Evolutionary conservation across 2,329 filamentous ascomycete species (phyloP).

Genomic region (Mycocentrospora acerina): DNA sequence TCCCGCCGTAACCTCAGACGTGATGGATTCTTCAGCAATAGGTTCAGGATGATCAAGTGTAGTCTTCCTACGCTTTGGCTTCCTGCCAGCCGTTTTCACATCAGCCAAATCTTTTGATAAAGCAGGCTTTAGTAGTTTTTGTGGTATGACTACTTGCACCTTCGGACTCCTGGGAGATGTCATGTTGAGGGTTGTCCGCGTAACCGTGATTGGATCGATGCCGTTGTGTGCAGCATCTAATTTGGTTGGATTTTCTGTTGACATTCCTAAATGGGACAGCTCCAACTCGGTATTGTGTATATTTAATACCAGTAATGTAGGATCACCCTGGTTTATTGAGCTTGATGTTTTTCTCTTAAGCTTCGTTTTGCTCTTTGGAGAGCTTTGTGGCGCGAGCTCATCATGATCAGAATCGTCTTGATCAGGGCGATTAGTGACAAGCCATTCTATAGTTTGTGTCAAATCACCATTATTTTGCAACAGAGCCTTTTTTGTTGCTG

Average conservation of each 20-base stretch:
- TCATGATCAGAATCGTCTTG: constrained; percentile 38
- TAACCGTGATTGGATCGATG: background rate
- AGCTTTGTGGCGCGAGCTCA: constrained; percentile 28
- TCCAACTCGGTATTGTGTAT: background rate
- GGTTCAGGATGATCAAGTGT: constrained; percentile 15
- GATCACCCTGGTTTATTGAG: constrained; percentile 2
- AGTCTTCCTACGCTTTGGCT: constrained; percentile 26
- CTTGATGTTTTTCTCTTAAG: background rate
- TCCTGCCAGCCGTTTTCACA: constrained; percentile 7
- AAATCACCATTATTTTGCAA: constrained; percentile 32
- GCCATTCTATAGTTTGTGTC: constrained; percentile 33
- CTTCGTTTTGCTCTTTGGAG: constrained; percentile 8
- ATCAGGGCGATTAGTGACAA: constrained; percentile 25
- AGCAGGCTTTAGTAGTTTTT: constrained; percentile 8
- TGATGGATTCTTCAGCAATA: background rate
- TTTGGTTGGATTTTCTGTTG: background rate
- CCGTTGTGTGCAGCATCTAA: background rate
- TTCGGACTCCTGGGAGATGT: constrained; percentile 13
- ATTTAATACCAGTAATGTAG: constrained; percentile 2
- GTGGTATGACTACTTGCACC: constrained; percentile 28
- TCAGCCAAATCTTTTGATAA: constrained; percentile 2
- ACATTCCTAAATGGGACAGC: background rate
- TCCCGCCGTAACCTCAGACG: constrained; percentile 7
- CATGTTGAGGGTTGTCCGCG: background rate
- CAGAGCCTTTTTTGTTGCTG: constrained; percentile 27